Base-by-base conservation (phyloP, 1,139 yeast species). In the Candida neerlandica region DNA sequence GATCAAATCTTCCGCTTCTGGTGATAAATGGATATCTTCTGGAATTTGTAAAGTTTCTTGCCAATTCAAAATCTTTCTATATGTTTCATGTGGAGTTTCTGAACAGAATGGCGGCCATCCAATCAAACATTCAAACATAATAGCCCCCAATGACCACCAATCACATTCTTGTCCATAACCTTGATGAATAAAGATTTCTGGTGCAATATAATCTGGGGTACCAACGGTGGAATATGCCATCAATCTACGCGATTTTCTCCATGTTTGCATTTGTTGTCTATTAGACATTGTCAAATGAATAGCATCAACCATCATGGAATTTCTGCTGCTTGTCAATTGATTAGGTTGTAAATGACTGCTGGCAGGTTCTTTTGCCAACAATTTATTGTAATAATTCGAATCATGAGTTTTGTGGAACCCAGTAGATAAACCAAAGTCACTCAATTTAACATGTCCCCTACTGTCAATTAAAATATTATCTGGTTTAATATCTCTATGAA, bases 41-140 rank as follows among this genome's bases (percentile, higher is more conserved):
- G 99, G 99, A 62, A 94, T 90, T 55, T 85, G 89, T 60, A 94
- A 74, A 1, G 96, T 86, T 64, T 94, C 97, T 63, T 89, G 95
- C 92, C 97, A 95, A 67, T 91, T 89, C 64, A 95, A 77, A 63
- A 94, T 94, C 80, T 94, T 95, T 52, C 96, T 80, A 68, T 94
- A 94, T 0, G 99, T 94, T 61, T 94, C 99, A 60, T 92, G 97
- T n/a, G 99, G 98, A 4, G 97, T 90, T 65, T 94, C 99, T 0
- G 96, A 88, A 71, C 99, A 95, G 71, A 94, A 94, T 49, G 99
- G 99, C 19, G 99, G 99, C 98, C 99, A 94, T 16, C 99, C 99
- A 56, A 94, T 90, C 55, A 94, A 76, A 75, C 99, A 94, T 75
- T 94, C 99, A 71, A 89, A 94, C 99, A 94, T 94, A 65, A 94